Evolutionary conservation across 139 green algal species (phyloP), one percentile per base, ranked within the genome.

Genomic region (Coccomyxa sp.): DNA sequence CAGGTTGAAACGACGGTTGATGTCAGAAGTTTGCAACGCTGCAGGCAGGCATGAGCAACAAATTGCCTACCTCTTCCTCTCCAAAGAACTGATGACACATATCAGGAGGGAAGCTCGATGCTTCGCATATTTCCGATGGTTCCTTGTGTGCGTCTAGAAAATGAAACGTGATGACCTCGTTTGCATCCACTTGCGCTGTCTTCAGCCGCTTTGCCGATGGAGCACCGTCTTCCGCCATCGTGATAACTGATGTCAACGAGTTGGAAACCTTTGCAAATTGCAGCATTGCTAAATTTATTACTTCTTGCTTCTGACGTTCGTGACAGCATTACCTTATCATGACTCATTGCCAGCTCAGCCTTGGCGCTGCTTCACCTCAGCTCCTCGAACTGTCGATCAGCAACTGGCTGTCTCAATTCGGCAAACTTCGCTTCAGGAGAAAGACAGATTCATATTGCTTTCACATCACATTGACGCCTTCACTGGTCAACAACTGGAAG

Each of bases 11-110:
- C 3, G 25, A 31, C 14, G 25, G 25, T 31, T 31, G 74, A 28
- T 28, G 27, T 28, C 74, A 31, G 71, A 31, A 28, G n/a, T 11
- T 31, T 1, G 3, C 15, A 21, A 51, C 82, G 11, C 79, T 58
- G 83, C 88, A 92, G 10, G 90, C 89, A 57, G 86, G 84, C 30
- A 95, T 91, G 81, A 88, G 76, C 18, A 28, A 25, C 9, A 28
- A 25, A 21, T 1, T 21, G 63, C 63, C 21, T 71, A 25, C 63
- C 88, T 96, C 93, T 18, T 91, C 82, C 16, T 95, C 90, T 0
- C 90, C 90, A 81, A 96, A 96, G 16, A 95, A 71, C 81, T 91
- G 88, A 60, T 92, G 89, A 16, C 58, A 85, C 63, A 91, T 88
- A 10, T 88, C 81, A 10, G 89, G 89, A 12, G 78, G 78, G 60